A percentile compares a stretch with the other conserved stretches of the same genome.
Conservation (phyloP, 169 alveolate genomes). For the Cryptosporidium xiaoi region DNA sequence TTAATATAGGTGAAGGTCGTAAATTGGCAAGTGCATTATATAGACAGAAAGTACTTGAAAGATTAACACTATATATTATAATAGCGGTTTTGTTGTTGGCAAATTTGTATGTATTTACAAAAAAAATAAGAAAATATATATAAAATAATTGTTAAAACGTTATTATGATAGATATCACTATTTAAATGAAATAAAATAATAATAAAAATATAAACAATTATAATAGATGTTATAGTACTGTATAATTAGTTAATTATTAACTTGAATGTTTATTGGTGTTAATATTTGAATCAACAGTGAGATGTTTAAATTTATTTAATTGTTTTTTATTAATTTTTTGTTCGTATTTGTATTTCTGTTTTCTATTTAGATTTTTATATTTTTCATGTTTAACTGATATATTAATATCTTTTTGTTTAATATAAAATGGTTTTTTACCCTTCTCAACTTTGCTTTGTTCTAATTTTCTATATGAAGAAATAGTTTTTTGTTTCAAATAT, state of each 20-base stretch:
- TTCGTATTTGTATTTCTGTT: conserved; percentile 21
- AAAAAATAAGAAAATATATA: neutral
- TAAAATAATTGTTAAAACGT: neutral
- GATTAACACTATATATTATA: conserved; percentile 29
- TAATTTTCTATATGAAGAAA: conserved; percentile 46
- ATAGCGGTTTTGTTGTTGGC: conserved; percentile 46
- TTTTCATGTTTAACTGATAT: conserved; percentile 20
- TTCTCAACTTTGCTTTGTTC: conserved; percentile 38
- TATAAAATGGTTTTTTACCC: conserved; percentile 63
- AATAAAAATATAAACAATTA: neutral
- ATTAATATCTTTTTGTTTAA: conserved; percentile 56
- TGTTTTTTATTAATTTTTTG: conserved; percentile 17
- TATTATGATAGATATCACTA: neutral
- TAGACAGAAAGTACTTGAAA: conserved; percentile 52
- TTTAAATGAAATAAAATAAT: neutral
- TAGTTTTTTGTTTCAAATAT: conserved; percentile 30
- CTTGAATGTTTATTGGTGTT: neutral
- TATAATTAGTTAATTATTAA: neutral
- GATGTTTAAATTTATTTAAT: conserved; percentile 43
- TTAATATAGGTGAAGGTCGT: conserved; percentile 62
- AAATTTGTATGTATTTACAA: conserved; percentile 43
- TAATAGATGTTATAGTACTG: too few relatives aligned
- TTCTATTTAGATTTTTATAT: conserved; percentile 34
- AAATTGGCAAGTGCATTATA: conserved; percentile 59
- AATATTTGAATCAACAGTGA: neutral